Evolutionary conservation across 306 rosid species (phyloP), one percentile per base, ranked within the genome.

Genomic region (Trifolium repens): DNA sequence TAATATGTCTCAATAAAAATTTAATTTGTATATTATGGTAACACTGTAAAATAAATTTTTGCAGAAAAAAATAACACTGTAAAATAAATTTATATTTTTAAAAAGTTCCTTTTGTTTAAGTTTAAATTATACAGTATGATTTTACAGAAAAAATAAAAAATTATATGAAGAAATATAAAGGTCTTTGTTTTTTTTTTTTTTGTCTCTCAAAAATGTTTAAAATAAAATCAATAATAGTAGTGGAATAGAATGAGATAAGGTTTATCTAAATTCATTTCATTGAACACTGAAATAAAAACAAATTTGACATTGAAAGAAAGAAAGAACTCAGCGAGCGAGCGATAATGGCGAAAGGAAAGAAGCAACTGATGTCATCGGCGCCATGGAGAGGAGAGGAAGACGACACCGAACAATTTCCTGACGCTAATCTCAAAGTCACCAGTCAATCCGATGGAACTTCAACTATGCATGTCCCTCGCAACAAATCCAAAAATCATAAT

Each of bases 351-450:
- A 79, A 79, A 75, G 81, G 81, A 84, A 94, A 89, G 91, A 89
- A 90, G 86, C 82, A 87, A 52, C 50, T 94, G 61, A 79, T 91
- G 91, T 72, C 96, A 68, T 90, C 99, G 14, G 99, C 96, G 49
- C 99, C 99, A 49, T 94, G 99, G 99, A 87, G 96, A 81, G 99
- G 86, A 10, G 89, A 81, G 13, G 88, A 88, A 35, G 88, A 77
- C 1, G 24, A 72, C 1, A 22, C 75, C 0, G 88, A 81, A 17
- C 93, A 88, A 15, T 90, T 90, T 65, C 53, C 69, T 12, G 96
- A 83, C 3, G 96, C 89, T 0, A 94, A 94, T 81, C 87, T 94
- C 53, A 94, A 88, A 76, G 85, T 92, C 13, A 92, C 97, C 2
- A 84, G 78, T 55, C 87, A 92, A 61, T 87, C 91, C 3, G 97